Conservation (phyloP, 495 filamentous ascomycete genomes). For the Aspergillus mulundensis region DNA sequence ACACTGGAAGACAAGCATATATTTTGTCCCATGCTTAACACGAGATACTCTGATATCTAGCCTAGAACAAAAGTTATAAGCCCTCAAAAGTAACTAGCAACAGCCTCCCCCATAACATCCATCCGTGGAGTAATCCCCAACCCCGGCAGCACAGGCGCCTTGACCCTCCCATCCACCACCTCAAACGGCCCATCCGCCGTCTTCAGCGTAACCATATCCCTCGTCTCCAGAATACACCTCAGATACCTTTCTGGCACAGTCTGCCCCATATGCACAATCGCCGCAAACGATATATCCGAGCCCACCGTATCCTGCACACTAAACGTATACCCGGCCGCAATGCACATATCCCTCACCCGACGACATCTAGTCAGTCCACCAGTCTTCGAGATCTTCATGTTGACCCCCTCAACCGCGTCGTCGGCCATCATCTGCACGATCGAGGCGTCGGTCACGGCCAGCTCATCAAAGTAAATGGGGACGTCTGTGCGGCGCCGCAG, state of each 20-base stretch:
- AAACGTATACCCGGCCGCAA: conserved; percentile 9
- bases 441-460: too few species aligned
- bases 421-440: too few species aligned
- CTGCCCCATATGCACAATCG: conserved; percentile 13
- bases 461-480: too few species aligned
- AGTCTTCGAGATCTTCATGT: too few species aligned
- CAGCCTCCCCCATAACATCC: conserved; percentile 33
- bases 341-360: conserved; percentile 6
- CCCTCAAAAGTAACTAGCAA: conserved; percentile 16
- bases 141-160: not conserved
- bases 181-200: conserved; percentile 12
- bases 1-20: too few species aligned
- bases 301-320: conserved; percentile 12
- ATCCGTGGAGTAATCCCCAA: conserved; percentile 6
- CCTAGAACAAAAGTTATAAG: too few species aligned
- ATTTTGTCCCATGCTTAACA: too few species aligned
- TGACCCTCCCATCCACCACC: not conserved
- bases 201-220: conserved; percentile 6
- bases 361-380: not conserved
- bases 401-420: too few species aligned
- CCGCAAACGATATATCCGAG: conserved; percentile 12
- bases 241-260: conserved; percentile 4
- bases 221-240: conserved; percentile 6
- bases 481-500: conserved; percentile 5
- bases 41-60: too few species aligned